Conservation (phyloP, 176 grass and related monocot species). For the Ananas comosus region DNA sequence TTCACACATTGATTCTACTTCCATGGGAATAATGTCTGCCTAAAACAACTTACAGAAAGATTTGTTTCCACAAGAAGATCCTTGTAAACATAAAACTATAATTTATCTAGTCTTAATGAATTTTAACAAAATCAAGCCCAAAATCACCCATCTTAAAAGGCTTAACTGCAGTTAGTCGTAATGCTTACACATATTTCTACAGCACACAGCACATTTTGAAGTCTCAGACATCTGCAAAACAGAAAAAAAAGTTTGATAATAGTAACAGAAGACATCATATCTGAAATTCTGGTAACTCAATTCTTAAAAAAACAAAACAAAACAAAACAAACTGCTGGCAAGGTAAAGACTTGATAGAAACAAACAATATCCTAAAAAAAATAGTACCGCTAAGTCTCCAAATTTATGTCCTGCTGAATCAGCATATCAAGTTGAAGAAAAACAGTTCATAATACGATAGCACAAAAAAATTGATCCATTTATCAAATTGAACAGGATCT, state of each 20-base stretch:
- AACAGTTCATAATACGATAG: background rate
- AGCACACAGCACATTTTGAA: constrained; percentile 62
- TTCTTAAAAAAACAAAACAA: background rate
- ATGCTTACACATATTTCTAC: constrained; percentile 53
- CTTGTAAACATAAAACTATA: background rate
- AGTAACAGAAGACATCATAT: background rate
- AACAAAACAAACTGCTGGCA: no score
- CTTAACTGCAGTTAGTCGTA: background rate
- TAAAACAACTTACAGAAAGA: background rate
- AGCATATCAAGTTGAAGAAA: background rate
- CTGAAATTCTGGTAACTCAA: background rate
- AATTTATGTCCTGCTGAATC: no score
- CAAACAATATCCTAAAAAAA: background rate
- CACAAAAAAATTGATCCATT: no score
- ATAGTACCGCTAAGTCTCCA: no score
- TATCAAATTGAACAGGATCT: constrained; percentile 1
- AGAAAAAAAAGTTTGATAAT: background rate
- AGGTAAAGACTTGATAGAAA: background rate
- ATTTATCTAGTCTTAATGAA: background rate
- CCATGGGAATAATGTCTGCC: background rate
- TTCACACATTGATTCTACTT: background rate
- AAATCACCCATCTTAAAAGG: background rate
- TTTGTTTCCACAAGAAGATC: background rate
- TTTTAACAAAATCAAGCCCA: constrained; percentile 7
- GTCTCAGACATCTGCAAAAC: constrained; percentile 30